phyloP scores from a whole-genome alignment of 2,329 filamentous ascomycete species.

The Alternaria consortialis region DNA sequence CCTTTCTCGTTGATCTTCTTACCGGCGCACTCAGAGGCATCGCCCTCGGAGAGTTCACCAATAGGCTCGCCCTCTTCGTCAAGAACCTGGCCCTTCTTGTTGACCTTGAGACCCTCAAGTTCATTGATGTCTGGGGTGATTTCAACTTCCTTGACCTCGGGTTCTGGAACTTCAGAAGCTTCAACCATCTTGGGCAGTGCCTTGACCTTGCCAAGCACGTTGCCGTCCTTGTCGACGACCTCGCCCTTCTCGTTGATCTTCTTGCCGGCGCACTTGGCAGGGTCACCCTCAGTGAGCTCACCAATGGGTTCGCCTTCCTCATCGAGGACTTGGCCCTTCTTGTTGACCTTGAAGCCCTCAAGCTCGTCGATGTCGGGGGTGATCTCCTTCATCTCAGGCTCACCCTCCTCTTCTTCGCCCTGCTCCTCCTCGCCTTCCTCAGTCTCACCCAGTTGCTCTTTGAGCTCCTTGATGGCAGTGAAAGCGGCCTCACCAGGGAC shows the following conservation, averaged over 20 bases:
- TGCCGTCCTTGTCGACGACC: constrained; percentile 70
- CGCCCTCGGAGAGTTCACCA: constrained; percentile 64
- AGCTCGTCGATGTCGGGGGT: constrained; percentile 58
- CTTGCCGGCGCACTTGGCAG: constrained; percentile 71
- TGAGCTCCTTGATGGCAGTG: constrained; percentile 58
- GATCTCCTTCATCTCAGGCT: constrained; percentile 53
- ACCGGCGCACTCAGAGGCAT: constrained; percentile 68
- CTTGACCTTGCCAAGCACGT: constrained; percentile 69
- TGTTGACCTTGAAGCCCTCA: constrained; percentile 66
- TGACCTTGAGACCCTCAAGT: constrained; percentile 64
- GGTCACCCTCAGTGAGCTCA: constrained; percentile 65
- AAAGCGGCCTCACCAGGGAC: constrained; percentile 61
- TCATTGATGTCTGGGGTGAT: constrained; percentile 57
- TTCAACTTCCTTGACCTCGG: constrained; percentile 54
- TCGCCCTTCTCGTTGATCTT: constrained; percentile 72
- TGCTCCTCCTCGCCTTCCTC: constrained; percentile 15
- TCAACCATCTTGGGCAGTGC: constrained; percentile 57
- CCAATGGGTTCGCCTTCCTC: constrained; percentile 64
- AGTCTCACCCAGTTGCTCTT: constrained; percentile 57
- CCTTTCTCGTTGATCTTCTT: constrained; percentile 72
- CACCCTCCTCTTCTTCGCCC: constrained; percentile 17
- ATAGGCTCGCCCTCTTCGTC: constrained; percentile 64
- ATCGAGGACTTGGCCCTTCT: constrained; percentile 63
- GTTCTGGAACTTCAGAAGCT: constrained; percentile 21
- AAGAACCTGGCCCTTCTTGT: constrained; percentile 65